Percentiles rank a stretch among this genome's conserved stretches.
Evolutionary conservation across 371 early-diverging fungal species (phyloP).

Genomic region (Zychaea mexicana): DNA sequence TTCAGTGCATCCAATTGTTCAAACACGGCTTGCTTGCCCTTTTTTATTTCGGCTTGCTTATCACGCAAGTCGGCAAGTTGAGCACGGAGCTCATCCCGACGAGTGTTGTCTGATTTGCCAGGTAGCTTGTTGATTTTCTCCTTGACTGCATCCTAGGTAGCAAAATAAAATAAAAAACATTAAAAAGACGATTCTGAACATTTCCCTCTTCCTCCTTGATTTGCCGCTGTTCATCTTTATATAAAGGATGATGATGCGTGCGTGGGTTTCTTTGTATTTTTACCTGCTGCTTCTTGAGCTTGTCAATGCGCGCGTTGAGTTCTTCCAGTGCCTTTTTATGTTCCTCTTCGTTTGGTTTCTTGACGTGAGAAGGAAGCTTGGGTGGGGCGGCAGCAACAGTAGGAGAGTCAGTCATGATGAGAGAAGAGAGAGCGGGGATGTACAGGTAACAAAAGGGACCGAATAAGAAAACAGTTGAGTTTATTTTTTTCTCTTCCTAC

Average conservation of each 20-base stretch:
- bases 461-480: neutral
- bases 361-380: slow-evolving; percentile 37
- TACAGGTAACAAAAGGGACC: neutral
- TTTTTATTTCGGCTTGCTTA: slow-evolving; percentile 56
- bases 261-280: slow-evolving; percentile 1
- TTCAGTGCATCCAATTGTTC: slow-evolving; percentile 64
- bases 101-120: slow-evolving; percentile 44
- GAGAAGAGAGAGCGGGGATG: neutral
- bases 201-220: no score
- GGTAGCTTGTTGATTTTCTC: slow-evolving; percentile 31
- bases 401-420: slow-evolving; percentile 22
- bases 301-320: slow-evolving; percentile 57
- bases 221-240: neutral
- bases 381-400: slow-evolving; percentile 20
- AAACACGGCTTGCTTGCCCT: slow-evolving; percentile 53
- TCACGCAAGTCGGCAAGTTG: slow-evolving; percentile 68
- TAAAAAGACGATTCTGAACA: no score
- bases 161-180: no score
- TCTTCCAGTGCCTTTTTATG: slow-evolving; percentile 50
- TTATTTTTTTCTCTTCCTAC: no score
- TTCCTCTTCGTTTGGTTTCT: slow-evolving; percentile 57
- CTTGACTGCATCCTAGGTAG: slow-evolving; percentile 62
- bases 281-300: slow-evolving; percentile 59
- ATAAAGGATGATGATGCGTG: neutral
- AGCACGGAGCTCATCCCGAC: slow-evolving; percentile 59